These are phyloP conservation scores for Martiniozyma asiatica DNA, from an alignment of 1,139 yeast species.

Conservation along the genomic window DNA sequence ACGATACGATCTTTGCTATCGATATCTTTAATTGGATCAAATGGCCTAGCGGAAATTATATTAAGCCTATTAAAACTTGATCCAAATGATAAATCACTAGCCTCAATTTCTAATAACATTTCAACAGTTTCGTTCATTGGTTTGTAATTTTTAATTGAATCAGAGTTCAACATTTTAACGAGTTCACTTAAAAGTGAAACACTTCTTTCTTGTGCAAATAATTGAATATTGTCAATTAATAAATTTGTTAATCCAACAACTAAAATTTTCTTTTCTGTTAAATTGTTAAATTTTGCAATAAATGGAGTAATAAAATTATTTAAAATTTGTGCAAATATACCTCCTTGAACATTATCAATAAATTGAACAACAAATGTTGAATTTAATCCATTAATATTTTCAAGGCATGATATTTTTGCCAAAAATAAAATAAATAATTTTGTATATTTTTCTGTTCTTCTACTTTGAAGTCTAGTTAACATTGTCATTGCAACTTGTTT, in stretches of 20 bases:
- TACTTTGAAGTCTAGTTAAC: constrained; percentile 66
- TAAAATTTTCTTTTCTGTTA: constrained; percentile 64
- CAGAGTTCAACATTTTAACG: constrained; percentile 33
- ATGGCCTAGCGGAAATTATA: constrained; percentile 45
- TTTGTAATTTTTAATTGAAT: constrained; percentile 24
- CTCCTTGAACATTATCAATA: constrained; percentile 51
- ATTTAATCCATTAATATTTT: constrained; percentile 23
- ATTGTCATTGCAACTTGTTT: constrained; percentile 67
- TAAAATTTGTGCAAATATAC: constrained; percentile 26
- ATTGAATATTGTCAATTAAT: constrained; percentile 26
- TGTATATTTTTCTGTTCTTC: constrained; percentile 73
- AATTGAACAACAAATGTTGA: constrained; percentile 44
- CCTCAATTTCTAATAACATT: constrained; percentile 40
- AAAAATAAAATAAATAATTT: constrained; percentile 60
- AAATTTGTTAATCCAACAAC: constrained; percentile 64
- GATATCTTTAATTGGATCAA: constrained; percentile 55
- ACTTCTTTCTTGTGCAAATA: constrained; percentile 25
- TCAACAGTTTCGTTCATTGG: constrained; percentile 21
- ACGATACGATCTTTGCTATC: constrained; percentile 20
- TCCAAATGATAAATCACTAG: constrained; percentile 67
- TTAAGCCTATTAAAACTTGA: constrained; percentile 68
- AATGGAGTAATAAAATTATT: constrained; percentile 53
- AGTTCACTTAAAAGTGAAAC: constrained; percentile 41
- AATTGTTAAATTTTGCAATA: constrained; percentile 51
- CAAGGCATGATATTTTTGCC: constrained; percentile 35